These are phyloP conservation scores for Ustilago shanxiensis DNA, from an alignment of 1,284 basidiomycete genomes.

Conservation along the genomic window DNA sequence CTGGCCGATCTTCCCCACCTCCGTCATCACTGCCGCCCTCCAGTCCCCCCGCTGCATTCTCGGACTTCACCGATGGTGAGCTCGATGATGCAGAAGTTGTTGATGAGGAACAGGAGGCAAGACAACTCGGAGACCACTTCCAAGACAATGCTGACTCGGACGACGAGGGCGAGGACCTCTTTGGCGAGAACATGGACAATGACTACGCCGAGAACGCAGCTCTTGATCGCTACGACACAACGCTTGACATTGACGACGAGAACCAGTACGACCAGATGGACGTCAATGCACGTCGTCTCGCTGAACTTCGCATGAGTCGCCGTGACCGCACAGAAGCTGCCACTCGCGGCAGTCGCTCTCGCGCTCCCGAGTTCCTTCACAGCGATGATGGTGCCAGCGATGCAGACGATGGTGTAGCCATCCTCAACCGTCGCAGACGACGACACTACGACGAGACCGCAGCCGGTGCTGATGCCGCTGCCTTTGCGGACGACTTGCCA, in stretches of 20 bases:
- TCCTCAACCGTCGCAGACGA: conserved; percentile 69
- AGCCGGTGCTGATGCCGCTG: conserved; percentile 75
- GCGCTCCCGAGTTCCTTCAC: conserved; percentile 85
- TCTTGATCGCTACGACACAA: conserved; percentile 88
- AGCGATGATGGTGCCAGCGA: conserved; percentile 74
- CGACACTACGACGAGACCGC: conserved; percentile 72
- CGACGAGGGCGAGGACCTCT: conserved; percentile 90
- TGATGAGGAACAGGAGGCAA: conserved; percentile 65
- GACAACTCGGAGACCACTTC: conserved; percentile 70
- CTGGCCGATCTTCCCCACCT: conserved; percentile 56
- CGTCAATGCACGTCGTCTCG: conserved; percentile 81
- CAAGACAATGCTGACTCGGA: conserved; percentile 78
- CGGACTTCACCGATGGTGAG: conserved; percentile 65
- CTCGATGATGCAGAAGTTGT: conserved; percentile 52
- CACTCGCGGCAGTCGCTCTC: conserved; percentile 74
- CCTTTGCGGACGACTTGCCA: conserved; percentile 82
- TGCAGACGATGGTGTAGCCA: conserved; percentile 65
- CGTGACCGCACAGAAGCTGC: conserved; percentile 85
- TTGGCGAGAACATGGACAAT: conserved; percentile 81
- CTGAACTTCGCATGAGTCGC: conserved; percentile 87
- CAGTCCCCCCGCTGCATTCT: conserved; percentile 63
- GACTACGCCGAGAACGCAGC: conserved; percentile 87
- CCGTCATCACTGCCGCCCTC: conserved; percentile 66
- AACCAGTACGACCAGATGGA: conserved; percentile 79
- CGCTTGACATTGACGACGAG: conserved; percentile 84